Conservation (phyloP, 2,329 filamentous ascomycete species). For the Diaporthe citriasiana region DNA sequence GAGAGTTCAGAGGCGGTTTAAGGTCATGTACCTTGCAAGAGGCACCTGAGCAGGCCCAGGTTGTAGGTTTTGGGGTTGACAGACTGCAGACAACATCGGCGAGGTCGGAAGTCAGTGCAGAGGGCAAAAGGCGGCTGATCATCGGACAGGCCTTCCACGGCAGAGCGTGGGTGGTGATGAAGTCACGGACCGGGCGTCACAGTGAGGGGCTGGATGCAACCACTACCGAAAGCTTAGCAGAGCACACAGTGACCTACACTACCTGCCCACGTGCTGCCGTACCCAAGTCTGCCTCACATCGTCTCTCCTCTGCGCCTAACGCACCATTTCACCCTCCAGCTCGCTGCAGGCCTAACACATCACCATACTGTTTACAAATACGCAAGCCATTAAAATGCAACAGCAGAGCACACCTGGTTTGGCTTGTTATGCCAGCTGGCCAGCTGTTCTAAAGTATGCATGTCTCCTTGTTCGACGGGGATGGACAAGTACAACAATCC, state of each 20-base stretch:
- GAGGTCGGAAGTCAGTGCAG: conserved; percentile 25
- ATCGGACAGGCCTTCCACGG: conserved; percentile 1
- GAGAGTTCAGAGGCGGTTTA: conserved; percentile 18
- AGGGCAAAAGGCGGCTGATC: background rate
- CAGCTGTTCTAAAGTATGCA: no score
- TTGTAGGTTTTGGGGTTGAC: background rate
- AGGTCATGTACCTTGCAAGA: conserved; percentile 2
- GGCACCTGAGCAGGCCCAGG: background rate
- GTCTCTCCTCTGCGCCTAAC: background rate
- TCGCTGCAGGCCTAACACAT: background rate
- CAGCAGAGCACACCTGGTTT: background rate
- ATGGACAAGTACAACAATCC: background rate
- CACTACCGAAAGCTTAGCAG: conserved; percentile 33
- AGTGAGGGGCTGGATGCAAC: conserved; percentile 30
- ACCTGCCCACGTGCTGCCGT: no score
- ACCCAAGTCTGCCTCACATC: background rate
- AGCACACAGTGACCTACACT: conserved; percentile 7
- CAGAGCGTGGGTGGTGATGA: conserved; percentile 29
- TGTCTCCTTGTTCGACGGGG: no score
- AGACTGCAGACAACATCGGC: conserved; percentile 8
- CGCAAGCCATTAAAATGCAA: background rate
- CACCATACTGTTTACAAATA: background rate
- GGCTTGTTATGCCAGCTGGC: background rate
- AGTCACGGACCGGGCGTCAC: conserved; percentile 28
- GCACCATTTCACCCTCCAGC: background rate